Evolutionary conservation across 768 basidiomycete genomes (phyloP), one percentile per base, ranked within the genome.

Genomic region (Pleurotus sapidus): DNA sequence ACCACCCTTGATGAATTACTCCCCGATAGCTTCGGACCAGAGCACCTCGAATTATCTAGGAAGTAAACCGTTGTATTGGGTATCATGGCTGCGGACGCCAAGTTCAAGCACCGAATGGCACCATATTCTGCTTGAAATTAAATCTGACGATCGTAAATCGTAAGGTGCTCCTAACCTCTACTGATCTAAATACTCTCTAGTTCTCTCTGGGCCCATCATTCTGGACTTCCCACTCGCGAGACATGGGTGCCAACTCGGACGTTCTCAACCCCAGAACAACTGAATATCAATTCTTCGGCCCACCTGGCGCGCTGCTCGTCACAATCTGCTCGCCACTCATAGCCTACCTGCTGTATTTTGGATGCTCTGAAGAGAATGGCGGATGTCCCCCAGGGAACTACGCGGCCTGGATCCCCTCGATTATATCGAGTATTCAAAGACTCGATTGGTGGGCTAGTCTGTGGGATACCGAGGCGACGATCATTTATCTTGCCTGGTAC

Each of bases 401-500:
- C 17, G 57, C 64, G 7, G 59, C 63, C 14, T 50, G 49, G 49
- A 27, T 50, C 61, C 84, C 59, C 71, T 76, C 30, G 71, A 77
- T 42, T 73, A 70, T 59, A 69, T 88, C 54, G 61, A 77, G 25
- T 65, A 60, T 90, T 8, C 72, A 78, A 5, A 70, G 73, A 61
- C 61, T 66, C 4, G 66, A 72, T n/a, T 94, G 84, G 82, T 95
- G 90, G 87, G 77, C 74, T 46, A 70, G 76, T 18, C 79, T 96
- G 2, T 96, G 91, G 88, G 94, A 97, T 64, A 81, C 83, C 0
- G 75, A 95, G 57, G 94, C 93, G 0, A 65, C 82, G 2, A 62
- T 84, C n/a, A 79, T 88, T 14, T 98, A 97, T 73, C 68, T 88
- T 40, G 91, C 70, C 0, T 98, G 95, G 95, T 97, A 97, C 71